Percentiles rank a stretch among this genome's conserved stretches.
Conservation (phyloP, 2,329 filamentous ascomycete species). For the Claviceps pazoutovae region DNA sequence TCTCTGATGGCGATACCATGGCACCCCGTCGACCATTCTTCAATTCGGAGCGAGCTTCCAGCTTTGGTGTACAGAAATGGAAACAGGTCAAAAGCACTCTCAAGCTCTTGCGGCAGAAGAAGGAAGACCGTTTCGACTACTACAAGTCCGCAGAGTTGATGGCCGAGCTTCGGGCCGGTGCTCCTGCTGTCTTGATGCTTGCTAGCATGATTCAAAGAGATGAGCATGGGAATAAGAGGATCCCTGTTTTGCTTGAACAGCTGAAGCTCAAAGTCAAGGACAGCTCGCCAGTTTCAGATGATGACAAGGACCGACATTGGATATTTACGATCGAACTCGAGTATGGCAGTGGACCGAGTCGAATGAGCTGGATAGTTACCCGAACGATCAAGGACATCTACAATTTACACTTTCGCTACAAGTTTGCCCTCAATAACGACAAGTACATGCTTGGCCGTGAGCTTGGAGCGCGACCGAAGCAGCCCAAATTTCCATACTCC, state of each 20-base stretch:
- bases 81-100: slow-evolving; percentile 82
- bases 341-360: slow-evolving; percentile 86
- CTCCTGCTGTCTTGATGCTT: slow-evolving; percentile 83
- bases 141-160: slow-evolving; percentile 93
- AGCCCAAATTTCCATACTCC: slow-evolving; percentile 79
- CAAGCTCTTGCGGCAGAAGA: slow-evolving; percentile 65
- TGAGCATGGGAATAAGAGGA: slow-evolving; percentile 87
- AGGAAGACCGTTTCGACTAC: slow-evolving; percentile 80
- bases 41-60: slow-evolving; percentile 53
- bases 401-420: slow-evolving; percentile 89
- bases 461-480: slow-evolving; percentile 54
- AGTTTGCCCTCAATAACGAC: slow-evolving; percentile 70
- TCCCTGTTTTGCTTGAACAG: slow-evolving; percentile 89
- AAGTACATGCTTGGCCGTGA: slow-evolving; percentile 63
- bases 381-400: slow-evolving; percentile 80
- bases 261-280: slow-evolving; percentile 79
- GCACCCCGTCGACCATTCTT: slow-evolving; percentile 44
- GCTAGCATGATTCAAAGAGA: slow-evolving; percentile 97
- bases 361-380: slow-evolving; percentile 93
- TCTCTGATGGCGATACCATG: slow-evolving; percentile 48
- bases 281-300: slow-evolving; percentile 54
- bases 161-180: slow-evolving; percentile 84
- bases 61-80: slow-evolving; percentile 74
- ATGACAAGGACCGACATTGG: slow-evolving; percentile 56
- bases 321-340: slow-evolving; percentile 87